A percentile compares a stretch with the other conserved stretches of the same genome.
Conservation (phyloP, 176 grass and related monocot genomes). For the Triticum turgidum region DNA sequence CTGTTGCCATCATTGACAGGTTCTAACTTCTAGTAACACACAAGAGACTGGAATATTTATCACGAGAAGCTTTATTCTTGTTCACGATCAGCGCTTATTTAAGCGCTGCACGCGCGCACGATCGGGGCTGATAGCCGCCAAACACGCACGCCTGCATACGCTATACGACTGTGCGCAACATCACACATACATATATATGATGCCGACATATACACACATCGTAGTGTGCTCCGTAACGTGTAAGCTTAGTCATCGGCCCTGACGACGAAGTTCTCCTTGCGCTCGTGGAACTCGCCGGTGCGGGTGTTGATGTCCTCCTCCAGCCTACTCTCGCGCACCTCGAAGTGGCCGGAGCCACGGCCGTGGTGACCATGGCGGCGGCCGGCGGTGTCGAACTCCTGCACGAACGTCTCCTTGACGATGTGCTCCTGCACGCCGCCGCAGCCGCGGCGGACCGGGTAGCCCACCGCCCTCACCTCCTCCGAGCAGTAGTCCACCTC, state of each 20-base stretch:
- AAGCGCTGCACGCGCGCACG: neutral
- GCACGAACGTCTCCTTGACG: conserved; percentile 38
- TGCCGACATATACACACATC: neutral
- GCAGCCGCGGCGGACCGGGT: conserved; percentile 7
- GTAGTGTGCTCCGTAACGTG: neutral
- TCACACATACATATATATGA: neutral
- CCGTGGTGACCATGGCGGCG: neutral
- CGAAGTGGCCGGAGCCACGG: conserved; percentile 25
- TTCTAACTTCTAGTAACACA: no score
- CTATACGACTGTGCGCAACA: neutral
- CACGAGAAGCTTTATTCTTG: neutral
- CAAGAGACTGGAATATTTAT: neutral
- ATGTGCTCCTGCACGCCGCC: conserved; percentile 27
- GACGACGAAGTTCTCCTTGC: conserved; percentile 37
- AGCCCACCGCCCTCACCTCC: conserved; percentile 43
- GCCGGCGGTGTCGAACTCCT: conserved; percentile 39
- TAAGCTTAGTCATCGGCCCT: conserved; percentile 24
- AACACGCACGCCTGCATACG: neutral
- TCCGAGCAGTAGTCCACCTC: conserved; percentile 49
- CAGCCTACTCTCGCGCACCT: conserved; percentile 36
- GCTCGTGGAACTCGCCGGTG: conserved; percentile 55
- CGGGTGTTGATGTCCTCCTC: conserved; percentile 46
- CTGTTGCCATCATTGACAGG: no score
- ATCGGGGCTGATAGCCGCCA: no score
- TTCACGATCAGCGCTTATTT: conserved; percentile 21